Evolutionary conservation across 163 green algal species (phyloP).

Genomic region (Prototheca wickerhamii): DNA sequence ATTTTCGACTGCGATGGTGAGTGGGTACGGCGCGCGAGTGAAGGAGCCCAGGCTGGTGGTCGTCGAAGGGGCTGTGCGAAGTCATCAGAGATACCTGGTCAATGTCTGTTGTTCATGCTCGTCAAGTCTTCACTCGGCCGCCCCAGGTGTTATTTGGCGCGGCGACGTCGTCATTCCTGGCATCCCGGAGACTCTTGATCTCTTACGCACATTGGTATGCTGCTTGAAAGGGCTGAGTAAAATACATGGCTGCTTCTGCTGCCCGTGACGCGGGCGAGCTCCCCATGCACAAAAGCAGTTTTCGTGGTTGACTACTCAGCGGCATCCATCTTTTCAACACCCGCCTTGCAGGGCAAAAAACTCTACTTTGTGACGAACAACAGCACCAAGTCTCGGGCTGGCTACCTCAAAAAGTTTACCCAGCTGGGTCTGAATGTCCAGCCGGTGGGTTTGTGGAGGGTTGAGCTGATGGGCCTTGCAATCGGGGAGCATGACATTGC

Average conservation of each 20-base stretch:
- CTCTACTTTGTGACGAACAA: slow-evolving; percentile 99
- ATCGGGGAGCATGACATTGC: not conserved
- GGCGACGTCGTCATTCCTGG: slow-evolving; percentile 93
- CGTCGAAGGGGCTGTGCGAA: no score
- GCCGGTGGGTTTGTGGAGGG: slow-evolving; percentile 32
- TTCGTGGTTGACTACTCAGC: not conserved
- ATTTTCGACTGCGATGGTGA: slow-evolving; percentile 98
- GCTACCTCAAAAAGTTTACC: slow-evolving; percentile 96
- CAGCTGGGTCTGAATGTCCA: slow-evolving; percentile 79
- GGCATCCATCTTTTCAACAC: not conserved
- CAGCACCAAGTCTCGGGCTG: slow-evolving; percentile 91
- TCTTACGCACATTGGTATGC: slow-evolving; percentile 67
- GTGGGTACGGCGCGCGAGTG: not conserved
- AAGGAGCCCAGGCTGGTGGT: not conserved
- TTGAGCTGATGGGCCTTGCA: not conserved
- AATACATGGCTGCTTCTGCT: not conserved
- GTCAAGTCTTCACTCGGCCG: not conserved
- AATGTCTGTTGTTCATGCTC: not conserved
- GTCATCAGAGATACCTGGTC: not conserved
- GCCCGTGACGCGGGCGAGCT: no score
- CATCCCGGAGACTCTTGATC: slow-evolving; percentile 91
- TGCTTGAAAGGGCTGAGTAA: not conserved
- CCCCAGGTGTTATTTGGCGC: slow-evolving; percentile 86
- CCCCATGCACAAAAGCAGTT: not conserved
- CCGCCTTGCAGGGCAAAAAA: slow-evolving; percentile 75